phyloP scores from a whole-genome alignment of 164 flowering plant species.

The grape (Vitis vinifera) region ASM3070453v1 NC_081808.1:18505001-18505500 shows the following conservation, averaged over 20 bases:
- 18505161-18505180: conserved; percentile 2
- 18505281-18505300: conserved; percentile 30
- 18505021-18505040: conserved; percentile 18
- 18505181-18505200: not conserved
- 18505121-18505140: conserved; percentile 45
- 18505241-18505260: too few relatives aligned
- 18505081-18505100: conserved; percentile 21
- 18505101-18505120: conserved; percentile 36
- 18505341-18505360: conserved; percentile 24
- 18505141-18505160: conserved; percentile 43
- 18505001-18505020: not conserved
- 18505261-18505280: not conserved
- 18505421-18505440: too few relatives aligned
- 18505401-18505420: too few relatives aligned
- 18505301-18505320: conserved; percentile 42
- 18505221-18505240: not conserved
- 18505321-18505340: conserved; percentile 25
- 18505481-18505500: too few relatives aligned
- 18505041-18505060: conserved; percentile 38
- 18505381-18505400: too few relatives aligned
- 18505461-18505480: too few relatives aligned
- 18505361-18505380: conserved; percentile 36
- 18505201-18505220: not conserved
- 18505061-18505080: conserved; percentile 32
- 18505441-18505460: too few relatives aligned